phyloP scores from a whole-genome alignment of 345 rosid genomes.

The Citrus inodora region DNA sequence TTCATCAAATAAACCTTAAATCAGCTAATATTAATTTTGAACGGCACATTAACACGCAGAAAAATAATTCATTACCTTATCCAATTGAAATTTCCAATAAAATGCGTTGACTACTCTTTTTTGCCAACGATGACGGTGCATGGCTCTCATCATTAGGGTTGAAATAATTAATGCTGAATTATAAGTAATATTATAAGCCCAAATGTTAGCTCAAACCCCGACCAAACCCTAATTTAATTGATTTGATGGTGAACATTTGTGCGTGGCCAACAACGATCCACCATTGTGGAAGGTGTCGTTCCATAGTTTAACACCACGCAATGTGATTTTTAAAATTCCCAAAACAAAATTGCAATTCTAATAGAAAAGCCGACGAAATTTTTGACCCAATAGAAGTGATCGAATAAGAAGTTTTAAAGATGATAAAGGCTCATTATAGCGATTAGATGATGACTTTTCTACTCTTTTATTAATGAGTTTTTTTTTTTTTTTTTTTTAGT shows the following conservation, averaged over 20 bases:
- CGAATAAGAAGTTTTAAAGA: too few relatives aligned
- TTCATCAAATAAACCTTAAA: background rate
- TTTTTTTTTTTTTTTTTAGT: too few relatives aligned
- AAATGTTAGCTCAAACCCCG: constrained; percentile 8
- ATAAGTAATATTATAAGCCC: constrained; percentile 3
- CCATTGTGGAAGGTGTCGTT: background rate
- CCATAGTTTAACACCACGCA: background rate
- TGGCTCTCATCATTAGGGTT: background rate
- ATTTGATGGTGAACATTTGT: background rate
- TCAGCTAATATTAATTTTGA: background rate
- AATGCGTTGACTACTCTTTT: constrained; percentile 12
- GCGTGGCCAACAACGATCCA: constrained; percentile 6
- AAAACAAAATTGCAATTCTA: background rate
- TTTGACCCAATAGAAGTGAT: background rate
- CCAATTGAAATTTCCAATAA: background rate
- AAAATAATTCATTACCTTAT: background rate
- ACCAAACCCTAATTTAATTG: background rate
- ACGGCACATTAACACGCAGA: background rate
- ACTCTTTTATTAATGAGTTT: too few relatives aligned
- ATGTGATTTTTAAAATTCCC: background rate
- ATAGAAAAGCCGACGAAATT: background rate
- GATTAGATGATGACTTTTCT: too few relatives aligned
- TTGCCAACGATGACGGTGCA: constrained; percentile 3
- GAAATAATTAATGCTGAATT: background rate
- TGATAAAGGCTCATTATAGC: too few relatives aligned